Percentiles rank a stretch among this genome's conserved stretches.
phyloP scores from a whole-genome alignment of 2,329 filamentous ascomycete species.

The Seiridium cupressi region DNA sequence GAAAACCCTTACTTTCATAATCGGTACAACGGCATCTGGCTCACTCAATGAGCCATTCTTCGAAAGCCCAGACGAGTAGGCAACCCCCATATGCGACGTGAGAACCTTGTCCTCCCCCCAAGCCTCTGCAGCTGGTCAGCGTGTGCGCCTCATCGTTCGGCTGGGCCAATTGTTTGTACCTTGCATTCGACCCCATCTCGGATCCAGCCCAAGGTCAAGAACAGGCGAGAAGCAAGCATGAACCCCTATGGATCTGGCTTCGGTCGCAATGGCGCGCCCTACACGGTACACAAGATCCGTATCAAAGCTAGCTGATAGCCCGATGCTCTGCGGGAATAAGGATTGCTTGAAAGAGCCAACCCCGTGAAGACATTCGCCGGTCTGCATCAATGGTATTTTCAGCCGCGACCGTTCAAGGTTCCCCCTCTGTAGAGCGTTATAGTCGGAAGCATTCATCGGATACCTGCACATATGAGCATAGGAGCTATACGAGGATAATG shows the following conservation, averaged over 20 bases:
- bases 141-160: no score
- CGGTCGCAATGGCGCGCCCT: conserved; percentile 38
- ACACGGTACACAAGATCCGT: conserved; percentile 38
- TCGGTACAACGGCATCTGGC: conserved; percentile 38
- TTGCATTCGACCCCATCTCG: conserved; percentile 42
- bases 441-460: conserved; percentile 37
- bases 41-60: conserved; percentile 41
- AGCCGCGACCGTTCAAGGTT: conserved; percentile 34
- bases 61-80: conserved; percentile 39
- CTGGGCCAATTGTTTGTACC: conserved; percentile 16
- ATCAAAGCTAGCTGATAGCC: conserved; percentile 40
- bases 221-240: conserved; percentile 43
- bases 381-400: conserved; percentile 39
- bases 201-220: conserved; percentile 41
- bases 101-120: conserved; percentile 45
- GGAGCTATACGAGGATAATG: background rate
- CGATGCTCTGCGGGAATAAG: conserved; percentile 41
- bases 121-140: conserved; percentile 29
- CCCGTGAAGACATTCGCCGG: conserved; percentile 41
- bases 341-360: conserved; percentile 43
- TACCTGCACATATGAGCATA: conserved; percentile 25
- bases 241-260: conserved; percentile 42
- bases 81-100: conserved; percentile 42
- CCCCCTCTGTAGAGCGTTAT: conserved; percentile 37
- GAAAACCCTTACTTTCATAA: conserved; percentile 33